phyloP scores from a whole-genome alignment of 2,329 filamentous ascomycete species.

The Apiospora saccharicola region DNA sequence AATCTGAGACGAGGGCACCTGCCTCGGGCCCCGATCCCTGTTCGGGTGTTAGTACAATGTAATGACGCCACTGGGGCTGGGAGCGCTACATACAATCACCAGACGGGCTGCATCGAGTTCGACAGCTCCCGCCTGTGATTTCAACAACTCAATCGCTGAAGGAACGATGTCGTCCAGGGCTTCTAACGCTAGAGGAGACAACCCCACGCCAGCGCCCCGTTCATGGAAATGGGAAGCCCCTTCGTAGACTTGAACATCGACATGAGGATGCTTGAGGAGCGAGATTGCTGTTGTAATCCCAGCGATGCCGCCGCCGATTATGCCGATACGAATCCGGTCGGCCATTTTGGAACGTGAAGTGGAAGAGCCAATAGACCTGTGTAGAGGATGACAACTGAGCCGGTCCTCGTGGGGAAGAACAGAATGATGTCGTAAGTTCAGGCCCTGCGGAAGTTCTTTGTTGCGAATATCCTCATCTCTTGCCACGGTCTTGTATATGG shows the following conservation, averaged over 20 bases:
- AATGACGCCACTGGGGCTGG: not conserved
- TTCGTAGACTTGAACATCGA: slow-evolving; percentile 36
- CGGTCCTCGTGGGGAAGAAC: too few species aligned
- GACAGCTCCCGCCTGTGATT: slow-evolving; percentile 30
- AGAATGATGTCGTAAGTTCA: too few species aligned
- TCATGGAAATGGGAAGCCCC: slow-evolving; percentile 35
- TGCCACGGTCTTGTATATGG: too few species aligned
- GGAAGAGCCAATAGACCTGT: too few species aligned
- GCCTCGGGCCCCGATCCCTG: slow-evolving; percentile 30
- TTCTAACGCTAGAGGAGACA: slow-evolving; percentile 28
- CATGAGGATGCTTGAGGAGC: slow-evolving; percentile 28
- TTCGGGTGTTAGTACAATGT: slow-evolving; percentile 15
- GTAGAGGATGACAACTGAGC: too few species aligned
- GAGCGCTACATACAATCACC: slow-evolving; percentile 17
- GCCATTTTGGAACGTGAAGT: not conserved
- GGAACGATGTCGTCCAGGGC: slow-evolving; percentile 31
- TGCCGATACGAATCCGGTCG: slow-evolving; percentile 33
- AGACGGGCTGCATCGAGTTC: slow-evolving; percentile 29
- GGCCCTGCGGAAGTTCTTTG: too few species aligned
- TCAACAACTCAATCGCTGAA: slow-evolving; percentile 27
- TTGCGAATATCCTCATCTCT: too few species aligned
- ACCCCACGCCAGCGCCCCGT: slow-evolving; percentile 35
- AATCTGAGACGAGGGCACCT: slow-evolving; percentile 30
- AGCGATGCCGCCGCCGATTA: slow-evolving; percentile 36
- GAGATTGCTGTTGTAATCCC: slow-evolving; percentile 34